Conservation (phyloP, 192 early-diverging fungal species). For the Entophlyctis helioformis region DNA sequence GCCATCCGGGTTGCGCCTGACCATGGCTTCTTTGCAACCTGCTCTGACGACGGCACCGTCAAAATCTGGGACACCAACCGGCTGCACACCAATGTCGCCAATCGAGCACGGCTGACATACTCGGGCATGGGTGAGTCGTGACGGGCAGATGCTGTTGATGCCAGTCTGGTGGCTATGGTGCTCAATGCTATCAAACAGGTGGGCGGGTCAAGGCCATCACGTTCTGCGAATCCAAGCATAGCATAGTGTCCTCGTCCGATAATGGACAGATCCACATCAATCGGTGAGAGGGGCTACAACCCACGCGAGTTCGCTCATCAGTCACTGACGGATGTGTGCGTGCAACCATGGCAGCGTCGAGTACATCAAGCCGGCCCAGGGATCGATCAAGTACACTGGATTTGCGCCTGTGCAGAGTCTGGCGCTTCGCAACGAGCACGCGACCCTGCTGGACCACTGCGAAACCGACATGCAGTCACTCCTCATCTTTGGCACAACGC, state of each 20-base stretch:
- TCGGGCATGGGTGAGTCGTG: slow-evolving; percentile 40
- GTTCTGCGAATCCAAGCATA: slow-evolving; percentile 69
- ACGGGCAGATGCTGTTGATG: no score
- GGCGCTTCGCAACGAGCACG: slow-evolving; percentile 43
- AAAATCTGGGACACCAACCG: slow-evolving; percentile 43
- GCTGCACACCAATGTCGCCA: slow-evolving; percentile 75
- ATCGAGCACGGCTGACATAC: slow-evolving; percentile 60
- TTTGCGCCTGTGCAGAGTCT: slow-evolving; percentile 42
- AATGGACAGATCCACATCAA: slow-evolving; percentile 73
- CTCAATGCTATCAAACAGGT: slow-evolving; percentile 26
- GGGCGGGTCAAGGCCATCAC: slow-evolving; percentile 64
- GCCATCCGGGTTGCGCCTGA: slow-evolving; percentile 28
- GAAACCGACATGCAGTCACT: slow-evolving; percentile 47
- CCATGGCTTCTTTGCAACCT: slow-evolving; percentile 33
- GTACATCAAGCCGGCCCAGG: slow-evolving; percentile 26
- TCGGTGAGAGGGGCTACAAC: slow-evolving; percentile 10
- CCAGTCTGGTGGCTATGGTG: slow-evolving; percentile 3
- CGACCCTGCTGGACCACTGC: slow-evolving; percentile 44
- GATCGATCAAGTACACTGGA: slow-evolving; percentile 47
- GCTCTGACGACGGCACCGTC: slow-evolving; percentile 35
- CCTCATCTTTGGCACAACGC: slow-evolving; percentile 55
- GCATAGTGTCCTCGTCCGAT: slow-evolving; percentile 64
- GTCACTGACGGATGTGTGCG: not conserved
- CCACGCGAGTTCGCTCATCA: no score
- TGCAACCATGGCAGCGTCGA: slow-evolving; percentile 30